A percentile compares a stretch with the other conserved stretches of the same genome.
phyloP scores from a whole-genome alignment of 2,329 filamentous ascomycete species.

The Cladophialophora carrionii region DNA sequence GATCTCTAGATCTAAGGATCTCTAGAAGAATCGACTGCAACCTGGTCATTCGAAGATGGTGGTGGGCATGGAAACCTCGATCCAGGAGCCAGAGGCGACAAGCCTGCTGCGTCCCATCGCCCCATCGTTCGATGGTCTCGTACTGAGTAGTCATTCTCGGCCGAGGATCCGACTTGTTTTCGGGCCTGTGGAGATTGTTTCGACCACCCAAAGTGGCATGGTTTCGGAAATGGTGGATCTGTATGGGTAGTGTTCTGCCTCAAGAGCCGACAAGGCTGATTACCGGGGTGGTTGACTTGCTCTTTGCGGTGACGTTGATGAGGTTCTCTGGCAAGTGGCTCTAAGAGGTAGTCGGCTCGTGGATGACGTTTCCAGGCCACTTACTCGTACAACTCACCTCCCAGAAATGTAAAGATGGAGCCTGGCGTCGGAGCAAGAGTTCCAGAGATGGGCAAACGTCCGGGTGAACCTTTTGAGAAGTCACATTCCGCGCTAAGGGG shows the following conservation, averaged over 20 bases:
- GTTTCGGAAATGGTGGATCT: not conserved
- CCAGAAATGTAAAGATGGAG: slow-evolving; percentile 5
- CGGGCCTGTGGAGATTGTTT: not conserved
- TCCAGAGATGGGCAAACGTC: slow-evolving; percentile 26
- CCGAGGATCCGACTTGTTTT: not conserved
- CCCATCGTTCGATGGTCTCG: not conserved
- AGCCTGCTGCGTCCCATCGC: not conserved
- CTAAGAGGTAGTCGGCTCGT: slow-evolving; percentile 10
- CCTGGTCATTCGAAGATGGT: not conserved
- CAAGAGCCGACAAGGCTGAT: slow-evolving; percentile 12
- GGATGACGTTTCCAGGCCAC: slow-evolving; percentile 6
- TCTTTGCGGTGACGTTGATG: slow-evolving; percentile 1
- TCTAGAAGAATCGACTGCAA: not conserved
- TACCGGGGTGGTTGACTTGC: not conserved
- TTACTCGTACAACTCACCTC: not conserved
- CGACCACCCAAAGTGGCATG: not conserved
- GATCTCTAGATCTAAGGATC: not conserved
- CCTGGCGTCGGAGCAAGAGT: slow-evolving; percentile 26
- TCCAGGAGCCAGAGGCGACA: not conserved
- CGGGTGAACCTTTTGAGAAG: slow-evolving; percentile 12
- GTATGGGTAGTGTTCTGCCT: not conserved
- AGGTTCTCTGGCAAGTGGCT: slow-evolving; percentile 11
- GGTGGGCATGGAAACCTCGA: not conserved
- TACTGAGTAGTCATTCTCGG: not conserved
- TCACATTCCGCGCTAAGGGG: slow-evolving; percentile 3